Conservation (phyloP, 2,329 filamentous ascomycete genomes). For the Penicillium glabrum region DNA sequence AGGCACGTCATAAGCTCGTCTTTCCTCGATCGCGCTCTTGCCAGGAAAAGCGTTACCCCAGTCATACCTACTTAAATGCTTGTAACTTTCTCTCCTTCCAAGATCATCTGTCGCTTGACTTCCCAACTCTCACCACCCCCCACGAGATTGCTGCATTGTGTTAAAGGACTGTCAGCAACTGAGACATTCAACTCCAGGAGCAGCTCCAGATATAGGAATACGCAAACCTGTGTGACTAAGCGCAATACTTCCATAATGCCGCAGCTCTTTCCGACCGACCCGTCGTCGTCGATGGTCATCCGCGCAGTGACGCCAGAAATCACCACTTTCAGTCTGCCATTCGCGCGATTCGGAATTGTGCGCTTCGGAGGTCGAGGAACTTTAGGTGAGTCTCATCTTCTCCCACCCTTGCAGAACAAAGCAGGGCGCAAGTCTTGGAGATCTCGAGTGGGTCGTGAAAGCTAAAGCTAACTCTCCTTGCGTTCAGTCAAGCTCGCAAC, state of each 20-base stretch:
- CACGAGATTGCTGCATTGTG: not conserved
- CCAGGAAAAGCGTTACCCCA: not conserved
- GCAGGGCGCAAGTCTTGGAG: not conserved
- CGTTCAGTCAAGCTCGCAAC: conserved; percentile 70
- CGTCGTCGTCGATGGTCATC: conserved; percentile 84
- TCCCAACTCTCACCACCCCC: not conserved
- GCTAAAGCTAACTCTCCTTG: conserved; percentile 17
- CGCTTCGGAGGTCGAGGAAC: conserved; percentile 87
- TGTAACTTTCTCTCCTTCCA: not conserved
- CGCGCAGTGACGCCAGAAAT: conserved; percentile 78
- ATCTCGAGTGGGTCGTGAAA: not conserved
- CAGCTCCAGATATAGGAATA: not conserved
- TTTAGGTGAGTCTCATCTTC: conserved; percentile 59
- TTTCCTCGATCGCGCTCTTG: not conserved
- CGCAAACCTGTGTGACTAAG: not conserved
- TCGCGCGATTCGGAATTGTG: conserved; percentile 74
- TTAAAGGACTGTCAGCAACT: not conserved
- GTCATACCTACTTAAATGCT: not conserved
- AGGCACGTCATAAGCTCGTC: not conserved
- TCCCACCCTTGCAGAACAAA: conserved; percentile 5
- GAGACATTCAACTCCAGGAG: conserved; percentile 14
- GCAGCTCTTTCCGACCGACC: conserved; percentile 67
- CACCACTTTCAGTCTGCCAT: conserved; percentile 64
- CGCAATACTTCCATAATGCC: conserved; percentile 20
- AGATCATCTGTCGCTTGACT: not conserved